phyloP scores from a whole-genome alignment of 805 yeast species.

The Yarrowia sp. region DNA sequence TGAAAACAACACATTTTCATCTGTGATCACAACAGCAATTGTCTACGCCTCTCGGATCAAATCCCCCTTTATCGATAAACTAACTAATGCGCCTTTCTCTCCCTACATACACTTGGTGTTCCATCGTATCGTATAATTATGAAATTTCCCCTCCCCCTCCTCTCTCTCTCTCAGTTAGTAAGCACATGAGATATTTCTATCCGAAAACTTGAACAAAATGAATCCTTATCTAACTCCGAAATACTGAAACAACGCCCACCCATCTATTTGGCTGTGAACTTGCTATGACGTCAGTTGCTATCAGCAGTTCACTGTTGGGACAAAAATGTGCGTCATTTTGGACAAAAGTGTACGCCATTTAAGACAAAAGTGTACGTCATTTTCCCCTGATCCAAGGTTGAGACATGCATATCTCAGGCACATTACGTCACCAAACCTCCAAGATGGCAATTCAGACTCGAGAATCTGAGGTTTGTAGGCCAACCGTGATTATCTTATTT shows the following conservation, averaged over 20 bases:
- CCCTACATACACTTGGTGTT: too few relatives aligned
- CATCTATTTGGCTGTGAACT: too few relatives aligned
- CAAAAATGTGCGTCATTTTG: too few relatives aligned
- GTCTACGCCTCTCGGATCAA: too few relatives aligned
- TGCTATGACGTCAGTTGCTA: constrained; percentile 8
- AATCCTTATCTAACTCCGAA: neutral
- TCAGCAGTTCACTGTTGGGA: neutral
- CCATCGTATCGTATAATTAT: too few relatives aligned
- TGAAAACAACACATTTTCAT: too few relatives aligned
- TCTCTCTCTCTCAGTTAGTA: neutral
- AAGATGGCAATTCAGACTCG: neutral
- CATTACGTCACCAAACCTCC: constrained; percentile 18
- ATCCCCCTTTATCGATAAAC: too few relatives aligned
- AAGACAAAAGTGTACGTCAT: neutral
- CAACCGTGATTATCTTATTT: neutral
- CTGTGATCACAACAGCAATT: too few relatives aligned
- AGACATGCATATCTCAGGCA: neutral
- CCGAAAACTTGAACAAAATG: too few relatives aligned
- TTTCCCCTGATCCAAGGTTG: neutral
- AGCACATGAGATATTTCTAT: neutral
- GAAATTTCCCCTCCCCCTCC: neutral
- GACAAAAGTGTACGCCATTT: constrained; percentile 5
- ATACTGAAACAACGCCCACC: neutral
- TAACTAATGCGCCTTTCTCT: too few relatives aligned
- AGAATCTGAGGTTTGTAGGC: neutral